phyloP scores from a whole-genome alignment of 306 rosid genomes.

The Delonix regia region DNA sequence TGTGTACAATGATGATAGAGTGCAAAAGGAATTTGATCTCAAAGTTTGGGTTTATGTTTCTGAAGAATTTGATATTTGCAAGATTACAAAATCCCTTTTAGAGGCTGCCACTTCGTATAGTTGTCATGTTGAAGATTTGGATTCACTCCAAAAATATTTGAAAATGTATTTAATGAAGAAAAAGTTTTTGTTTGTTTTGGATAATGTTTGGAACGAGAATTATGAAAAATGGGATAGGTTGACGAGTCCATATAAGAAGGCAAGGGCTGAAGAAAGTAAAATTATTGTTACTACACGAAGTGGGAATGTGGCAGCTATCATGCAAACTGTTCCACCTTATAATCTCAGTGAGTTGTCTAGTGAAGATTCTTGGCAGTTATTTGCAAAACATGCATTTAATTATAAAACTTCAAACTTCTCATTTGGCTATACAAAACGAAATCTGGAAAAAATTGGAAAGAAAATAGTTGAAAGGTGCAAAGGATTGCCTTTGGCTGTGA shows the following conservation, averaged over 20 bases:
- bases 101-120: background rate
- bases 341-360: conserved; percentile 8
- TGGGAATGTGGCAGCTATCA: conserved; percentile 3
- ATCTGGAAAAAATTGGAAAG: conserved; percentile 25
- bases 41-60: conserved; percentile 45
- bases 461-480: conserved; percentile 28
- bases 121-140: background rate
- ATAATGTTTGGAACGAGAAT: conserved; percentile 41
- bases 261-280: conserved; percentile 43
- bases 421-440: background rate
- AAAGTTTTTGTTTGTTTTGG: conserved; percentile 11
- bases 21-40: conserved; percentile 14
- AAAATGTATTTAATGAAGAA: background rate
- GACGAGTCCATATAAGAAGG: conserved; percentile 1
- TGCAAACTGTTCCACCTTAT: conserved; percentile 3
- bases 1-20: conserved; percentile 32
- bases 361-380: conserved; percentile 32
- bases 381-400: conserved; percentile 30
- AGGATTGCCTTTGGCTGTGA: conserved; percentile 7
- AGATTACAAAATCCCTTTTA: conserved; percentile 27
- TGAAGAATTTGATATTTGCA: conserved; percentile 25
- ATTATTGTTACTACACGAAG: conserved; percentile 42
- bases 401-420: background rate
- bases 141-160: conserved; percentile 26
- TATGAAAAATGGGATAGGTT: conserved; percentile 7